Percentiles rank a stretch among this genome's conserved stretches.
Conservation (phyloP, 768 basidiomycete species). For the Lentinula guzmanii region DNA sequence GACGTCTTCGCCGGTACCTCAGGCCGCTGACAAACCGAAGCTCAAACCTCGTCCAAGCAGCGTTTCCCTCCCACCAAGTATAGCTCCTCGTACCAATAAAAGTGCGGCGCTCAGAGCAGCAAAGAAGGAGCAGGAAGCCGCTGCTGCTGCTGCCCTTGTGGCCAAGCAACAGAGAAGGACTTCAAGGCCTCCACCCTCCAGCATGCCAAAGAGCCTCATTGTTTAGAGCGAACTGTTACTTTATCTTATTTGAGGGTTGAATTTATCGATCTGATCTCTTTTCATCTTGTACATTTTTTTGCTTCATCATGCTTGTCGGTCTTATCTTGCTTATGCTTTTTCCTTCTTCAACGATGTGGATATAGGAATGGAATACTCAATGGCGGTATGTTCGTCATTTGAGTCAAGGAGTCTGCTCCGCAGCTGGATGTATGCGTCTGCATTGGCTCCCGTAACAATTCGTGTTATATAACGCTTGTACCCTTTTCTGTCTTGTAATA, state of each 20-base stretch:
- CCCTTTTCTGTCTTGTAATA: background rate
- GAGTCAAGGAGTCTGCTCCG: background rate
- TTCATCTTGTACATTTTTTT: background rate
- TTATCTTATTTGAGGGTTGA: background rate
- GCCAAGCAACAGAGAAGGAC: slow-evolving; percentile 19
- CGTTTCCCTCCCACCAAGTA: slow-evolving; percentile 45
- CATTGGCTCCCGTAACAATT: background rate
- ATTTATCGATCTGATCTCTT: background rate
- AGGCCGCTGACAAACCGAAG: slow-evolving; percentile 24
- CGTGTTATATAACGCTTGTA: background rate
- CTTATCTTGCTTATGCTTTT: background rate
- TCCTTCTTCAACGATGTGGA: background rate
- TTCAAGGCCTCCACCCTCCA: slow-evolving; percentile 3
- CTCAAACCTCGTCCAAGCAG: slow-evolving; percentile 48
- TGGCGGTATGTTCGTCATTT: background rate
- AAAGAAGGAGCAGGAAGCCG: slow-evolving; percentile 55
- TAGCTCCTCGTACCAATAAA: slow-evolving; percentile 66
- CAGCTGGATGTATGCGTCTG: background rate
- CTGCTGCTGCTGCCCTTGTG: slow-evolving; percentile 34
- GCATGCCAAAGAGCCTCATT: slow-evolving; percentile 4
- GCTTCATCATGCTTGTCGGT: background rate
- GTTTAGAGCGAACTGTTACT: background rate
- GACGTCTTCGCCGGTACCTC: slow-evolving; percentile 11
- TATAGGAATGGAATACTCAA: background rate
- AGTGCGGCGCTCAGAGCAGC: slow-evolving; percentile 67